A percentile compares a stretch with the other conserved stretches of the same genome.
Evolutionary conservation across 2,329 filamentous ascomycete genomes (phyloP).

Genomic region (Nothophoma quercina): DNA sequence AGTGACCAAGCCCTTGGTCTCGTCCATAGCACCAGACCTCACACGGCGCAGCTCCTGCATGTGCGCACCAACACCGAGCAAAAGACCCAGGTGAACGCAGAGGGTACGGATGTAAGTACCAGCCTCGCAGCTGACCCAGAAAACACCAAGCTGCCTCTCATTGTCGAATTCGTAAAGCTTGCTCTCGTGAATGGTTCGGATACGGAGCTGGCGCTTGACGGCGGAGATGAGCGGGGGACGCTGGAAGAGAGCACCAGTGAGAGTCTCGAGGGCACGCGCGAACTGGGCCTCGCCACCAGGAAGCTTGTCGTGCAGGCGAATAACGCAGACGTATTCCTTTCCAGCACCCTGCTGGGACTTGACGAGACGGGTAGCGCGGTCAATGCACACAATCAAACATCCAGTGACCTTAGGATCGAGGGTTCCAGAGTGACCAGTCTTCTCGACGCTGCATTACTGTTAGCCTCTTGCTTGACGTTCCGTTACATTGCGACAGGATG

Average conservation of each 20-base stretch:
- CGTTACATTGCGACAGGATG: not conserved
- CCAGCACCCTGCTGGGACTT: conserved; percentile 99
- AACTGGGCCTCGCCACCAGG: conserved; percentile 94
- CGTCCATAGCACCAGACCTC: conserved; percentile 92
- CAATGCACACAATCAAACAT: conserved; percentile 93
- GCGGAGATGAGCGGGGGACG: conserved; percentile 96
- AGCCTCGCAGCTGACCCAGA: conserved; percentile 99
- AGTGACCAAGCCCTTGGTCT: conserved; percentile 87
- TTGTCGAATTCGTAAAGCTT: conserved; percentile 97
- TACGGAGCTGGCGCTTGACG: conserved; percentile 98
- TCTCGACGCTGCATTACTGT: conserved; percentile 72
- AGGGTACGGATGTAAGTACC: conserved; percentile 99
- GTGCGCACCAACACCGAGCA: conserved; percentile 86
- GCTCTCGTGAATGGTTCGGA: conserved; percentile 97
- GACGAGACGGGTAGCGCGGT: conserved; percentile 94
- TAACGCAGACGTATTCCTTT: conserved; percentile 98
- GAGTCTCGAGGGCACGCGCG: conserved; percentile 88
- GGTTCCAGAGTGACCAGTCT: conserved; percentile 97
- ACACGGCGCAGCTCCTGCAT: conserved; percentile 99
- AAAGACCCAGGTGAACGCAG: conserved; percentile 86
- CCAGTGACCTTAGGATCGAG: conserved; percentile 98
- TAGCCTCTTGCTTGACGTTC: conserved; percentile 14
- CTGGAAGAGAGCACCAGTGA: conserved; percentile 97
- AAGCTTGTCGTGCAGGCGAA: conserved; percentile 93
- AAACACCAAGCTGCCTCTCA: conserved; percentile 94